Conservation (phyloP, 1,139 yeast genomes). For the Yamadazyma diddensiae region DNA sequence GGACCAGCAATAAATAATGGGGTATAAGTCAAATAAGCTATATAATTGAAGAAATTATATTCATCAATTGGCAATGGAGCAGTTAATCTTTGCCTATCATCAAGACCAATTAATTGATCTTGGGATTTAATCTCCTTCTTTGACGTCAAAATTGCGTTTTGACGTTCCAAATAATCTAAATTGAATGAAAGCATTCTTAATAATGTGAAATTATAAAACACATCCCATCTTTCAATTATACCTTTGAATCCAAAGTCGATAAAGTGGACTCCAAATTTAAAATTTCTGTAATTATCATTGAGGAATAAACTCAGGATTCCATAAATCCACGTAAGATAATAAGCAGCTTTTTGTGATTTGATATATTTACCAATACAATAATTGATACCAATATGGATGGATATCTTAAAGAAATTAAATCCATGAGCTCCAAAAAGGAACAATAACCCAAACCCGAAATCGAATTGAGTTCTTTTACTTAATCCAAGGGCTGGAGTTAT, state of each 20-base stretch:
- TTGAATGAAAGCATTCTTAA: constrained; percentile 82
- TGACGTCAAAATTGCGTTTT: constrained; percentile 11
- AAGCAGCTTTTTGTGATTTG: constrained; percentile 27
- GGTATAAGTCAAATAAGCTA: constrained; percentile 77
- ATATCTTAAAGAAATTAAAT: constrained; percentile 58
- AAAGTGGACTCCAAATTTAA: constrained; percentile 48
- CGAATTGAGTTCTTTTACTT: constrained; percentile 53
- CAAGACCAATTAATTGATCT: constrained; percentile 23
- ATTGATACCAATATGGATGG: constrained; percentile 54
- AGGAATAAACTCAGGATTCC: constrained; percentile 74
- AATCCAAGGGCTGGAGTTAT: constrained; percentile 19
- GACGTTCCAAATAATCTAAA: constrained; percentile 64
- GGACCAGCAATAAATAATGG: constrained; percentile 97
- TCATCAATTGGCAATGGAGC: constrained; percentile 61
- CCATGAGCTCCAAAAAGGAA: constrained; percentile 84
- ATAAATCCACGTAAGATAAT: constrained; percentile 63
- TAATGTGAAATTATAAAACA: constrained; percentile 85
- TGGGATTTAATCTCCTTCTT: constrained; percentile 13
- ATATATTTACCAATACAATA: constrained; percentile 50
- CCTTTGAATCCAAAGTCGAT: constrained; percentile 67
- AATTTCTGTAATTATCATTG: constrained; percentile 64
- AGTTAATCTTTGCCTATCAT: constrained; percentile 66
- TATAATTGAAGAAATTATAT: constrained; percentile 60
- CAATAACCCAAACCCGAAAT: constrained; percentile 64
- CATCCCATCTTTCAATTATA: constrained; percentile 89